Base-by-base conservation (phyloP, 2,329 filamentous ascomycete species). In the Xylariales sp. region DNA sequence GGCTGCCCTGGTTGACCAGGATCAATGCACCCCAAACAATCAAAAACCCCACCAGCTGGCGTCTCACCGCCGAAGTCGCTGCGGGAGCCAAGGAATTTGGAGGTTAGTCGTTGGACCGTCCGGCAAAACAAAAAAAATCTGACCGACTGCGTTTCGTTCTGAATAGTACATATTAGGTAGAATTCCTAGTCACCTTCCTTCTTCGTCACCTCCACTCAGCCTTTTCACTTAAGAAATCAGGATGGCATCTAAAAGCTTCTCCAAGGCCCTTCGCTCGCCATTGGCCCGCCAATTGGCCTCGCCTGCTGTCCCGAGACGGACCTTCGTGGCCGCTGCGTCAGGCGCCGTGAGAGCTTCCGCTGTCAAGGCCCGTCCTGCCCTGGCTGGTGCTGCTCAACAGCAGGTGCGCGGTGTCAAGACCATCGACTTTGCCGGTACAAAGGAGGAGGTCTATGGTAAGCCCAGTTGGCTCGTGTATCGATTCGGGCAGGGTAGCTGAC, bases 391-490 rank as follows among this genome's bases (percentile, higher is more conserved):
- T 52, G 60, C 61, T 43, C 58, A 60, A 47, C 75, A 81, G 66
- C 84, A 88, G 75, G 73, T 78, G 54, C 85, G 93, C 64, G 93
- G 93, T 68, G 73, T 95, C 63, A 97, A 98, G 88, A 96, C 91
- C 58, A 91, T 98, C 70, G 90, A 97, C 82, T 98, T 98, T 69
- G 93, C 93, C 55, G 93, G 89, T 61, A 78, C 79, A 65, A 91
- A 94, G 76, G 93, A 98, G 80, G 81, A 84, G 55, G 93, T 98
- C 65, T 96, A 87, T 66, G 88, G 88, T 94, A 70, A 59, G 78
- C 61, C 29, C 24, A 35, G 31, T 45, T 47, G 28, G 20, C 31
- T 32, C 31, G 8, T 27, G 24, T 27, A 8, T n/a, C n/a, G 24
- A 8, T 8, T 27, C 8, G 24, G n/a, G 24, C 24, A 27, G n/a